Percentiles rank a stretch among this genome's conserved stretches.
phyloP scores from a whole-genome alignment of 345 rosid species.

The Psidium friedrichsthalianum region DNA sequence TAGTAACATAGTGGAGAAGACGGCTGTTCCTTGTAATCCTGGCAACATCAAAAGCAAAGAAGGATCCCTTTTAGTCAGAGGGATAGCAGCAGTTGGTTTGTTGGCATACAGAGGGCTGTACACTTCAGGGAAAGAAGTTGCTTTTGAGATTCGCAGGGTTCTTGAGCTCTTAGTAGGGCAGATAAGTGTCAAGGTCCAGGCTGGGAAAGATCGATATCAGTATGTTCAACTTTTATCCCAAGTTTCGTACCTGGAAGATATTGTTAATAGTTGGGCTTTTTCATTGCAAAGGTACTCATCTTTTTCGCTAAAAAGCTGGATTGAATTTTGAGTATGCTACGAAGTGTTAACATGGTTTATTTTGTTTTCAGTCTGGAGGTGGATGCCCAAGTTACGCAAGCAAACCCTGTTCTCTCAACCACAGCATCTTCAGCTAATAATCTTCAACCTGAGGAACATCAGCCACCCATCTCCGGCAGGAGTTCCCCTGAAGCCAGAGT shows the following conservation, averaged over 20 bases:
- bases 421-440: constrained; percentile 15
- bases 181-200: constrained; percentile 61
- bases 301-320: neutral
- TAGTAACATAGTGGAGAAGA: constrained; percentile 26
- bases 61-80: constrained; percentile 57
- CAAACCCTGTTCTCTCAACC: constrained; percentile 19
- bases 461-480: constrained; percentile 12
- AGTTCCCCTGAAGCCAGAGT: constrained; percentile 12
- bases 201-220: constrained; percentile 72
- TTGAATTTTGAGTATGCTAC: neutral
- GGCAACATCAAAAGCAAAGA: constrained; percentile 53
- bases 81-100: constrained; percentile 81
- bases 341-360: constrained; percentile 11
- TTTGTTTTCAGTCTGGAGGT: constrained; percentile 56
- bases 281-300: constrained; percentile 61
- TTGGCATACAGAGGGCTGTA: constrained; percentile 71
- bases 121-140: constrained; percentile 62
- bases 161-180: constrained; percentile 76
- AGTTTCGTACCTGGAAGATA: constrained; percentile 88
- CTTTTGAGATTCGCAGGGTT: constrained; percentile 71
- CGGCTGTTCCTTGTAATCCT: constrained; percentile 28
- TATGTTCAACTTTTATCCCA: constrained; percentile 73
- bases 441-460: constrained; percentile 17
- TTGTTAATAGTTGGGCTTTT: constrained; percentile 85
- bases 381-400: constrained; percentile 25